These are phyloP conservation scores for Aspergillus hancockii DNA, from an alignment of 495 filamentous ascomycete genomes.

Conservation along the genomic window DNA sequence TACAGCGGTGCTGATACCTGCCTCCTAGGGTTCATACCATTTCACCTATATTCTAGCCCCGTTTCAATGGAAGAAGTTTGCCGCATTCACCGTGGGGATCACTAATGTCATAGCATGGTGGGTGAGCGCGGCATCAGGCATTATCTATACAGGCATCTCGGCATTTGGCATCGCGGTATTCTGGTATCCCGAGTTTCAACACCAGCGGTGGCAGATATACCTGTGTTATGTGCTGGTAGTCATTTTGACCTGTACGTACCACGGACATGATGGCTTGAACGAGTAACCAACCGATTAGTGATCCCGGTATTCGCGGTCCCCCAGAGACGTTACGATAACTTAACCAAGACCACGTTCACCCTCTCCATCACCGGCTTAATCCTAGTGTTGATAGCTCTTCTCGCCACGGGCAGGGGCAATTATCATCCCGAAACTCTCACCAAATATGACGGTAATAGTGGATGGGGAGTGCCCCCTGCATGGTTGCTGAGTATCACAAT, in stretches of 20 bases:
- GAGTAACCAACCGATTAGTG: slow-evolving; percentile 4
- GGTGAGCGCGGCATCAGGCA: slow-evolving; percentile 21
- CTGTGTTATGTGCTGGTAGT: slow-evolving; percentile 23
- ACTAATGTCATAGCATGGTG: slow-evolving; percentile 32
- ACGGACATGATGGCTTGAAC: not conserved
- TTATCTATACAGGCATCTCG: slow-evolving; percentile 23
- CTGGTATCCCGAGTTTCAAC: slow-evolving; percentile 24
- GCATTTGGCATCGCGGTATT: slow-evolving; percentile 24
- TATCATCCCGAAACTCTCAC: slow-evolving; percentile 22
- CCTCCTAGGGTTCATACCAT: slow-evolving; percentile 30
- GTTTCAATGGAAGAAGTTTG: slow-evolving; percentile 19
- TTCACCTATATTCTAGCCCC: slow-evolving; percentile 36
- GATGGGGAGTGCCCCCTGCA: slow-evolving; percentile 25
- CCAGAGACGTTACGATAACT: slow-evolving; percentile 14
- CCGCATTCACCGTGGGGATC: slow-evolving; percentile 32
- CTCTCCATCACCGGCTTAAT: slow-evolving; percentile 23
- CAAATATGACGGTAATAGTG: slow-evolving; percentile 21
- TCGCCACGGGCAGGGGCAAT: slow-evolving; percentile 20
- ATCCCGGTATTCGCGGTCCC: slow-evolving; percentile 22
- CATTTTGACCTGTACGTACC: slow-evolving; percentile 15
- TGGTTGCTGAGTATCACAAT: slow-evolving; percentile 28
- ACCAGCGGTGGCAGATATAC: slow-evolving; percentile 31
- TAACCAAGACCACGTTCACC: slow-evolving; percentile 21
- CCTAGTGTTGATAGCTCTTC: slow-evolving; percentile 16
- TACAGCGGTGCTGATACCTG: not conserved